phyloP scores from a whole-genome alignment of 768 basidiomycete species.

The Macrolepiota fuliginosa region DNA sequence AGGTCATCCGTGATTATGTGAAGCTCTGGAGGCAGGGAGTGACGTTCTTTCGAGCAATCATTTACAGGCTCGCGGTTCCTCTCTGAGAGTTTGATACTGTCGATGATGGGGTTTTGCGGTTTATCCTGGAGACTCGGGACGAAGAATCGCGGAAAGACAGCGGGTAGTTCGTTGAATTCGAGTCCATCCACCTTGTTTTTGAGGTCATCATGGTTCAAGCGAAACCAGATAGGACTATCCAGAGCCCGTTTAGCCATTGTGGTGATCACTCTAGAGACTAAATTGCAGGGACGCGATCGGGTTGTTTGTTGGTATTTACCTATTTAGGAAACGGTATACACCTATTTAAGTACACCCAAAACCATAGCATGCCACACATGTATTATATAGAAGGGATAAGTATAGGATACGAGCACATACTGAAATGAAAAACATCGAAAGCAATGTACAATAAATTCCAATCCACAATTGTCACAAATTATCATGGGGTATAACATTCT shows the following conservation, averaged over 20 bases:
- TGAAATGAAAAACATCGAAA: not conserved
- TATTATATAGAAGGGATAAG: not conserved
- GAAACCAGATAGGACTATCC: constrained; percentile 6
- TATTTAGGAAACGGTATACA: too few species aligned
- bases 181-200: not conserved
- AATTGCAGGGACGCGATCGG: not conserved
- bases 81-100: constrained; percentile 39
- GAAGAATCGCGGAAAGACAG: constrained; percentile 49
- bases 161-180: constrained; percentile 29
- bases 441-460: not conserved
- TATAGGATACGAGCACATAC: not conserved
- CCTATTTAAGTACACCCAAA: too few species aligned
- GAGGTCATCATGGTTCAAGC: constrained; percentile 3
- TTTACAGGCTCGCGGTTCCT: constrained; percentile 17
- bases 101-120: constrained; percentile 79
- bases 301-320: not conserved
- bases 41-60: not conserved
- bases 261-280: not conserved
- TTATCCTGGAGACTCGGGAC: constrained; percentile 65
- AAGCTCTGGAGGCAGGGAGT: constrained; percentile 28
- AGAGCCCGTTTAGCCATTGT: not conserved
- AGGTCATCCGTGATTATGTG: constrained; percentile 20
- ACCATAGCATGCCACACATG: not conserved
- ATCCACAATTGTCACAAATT: not conserved
- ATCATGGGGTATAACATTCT: not conserved